Conservation (phyloP, 768 basidiomycete genomes). For the Rickenella mellea region DNA sequence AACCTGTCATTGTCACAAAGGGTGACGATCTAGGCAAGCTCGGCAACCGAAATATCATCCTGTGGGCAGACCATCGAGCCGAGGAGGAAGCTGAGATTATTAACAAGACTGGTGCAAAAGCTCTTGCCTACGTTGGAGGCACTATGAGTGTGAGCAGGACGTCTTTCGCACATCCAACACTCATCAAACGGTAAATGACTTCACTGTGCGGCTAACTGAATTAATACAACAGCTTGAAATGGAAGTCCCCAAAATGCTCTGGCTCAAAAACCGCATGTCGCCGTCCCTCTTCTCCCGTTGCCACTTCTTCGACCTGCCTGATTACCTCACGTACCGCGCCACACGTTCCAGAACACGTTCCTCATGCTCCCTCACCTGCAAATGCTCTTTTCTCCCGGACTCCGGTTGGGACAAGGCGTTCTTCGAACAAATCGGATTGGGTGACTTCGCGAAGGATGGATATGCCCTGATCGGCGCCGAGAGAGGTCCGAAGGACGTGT, state of each 20-base stretch:
- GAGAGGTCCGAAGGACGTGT: slow-evolving; percentile 36
- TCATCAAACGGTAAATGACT: background rate
- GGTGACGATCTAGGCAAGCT: slow-evolving; percentile 50
- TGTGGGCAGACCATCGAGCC: slow-evolving; percentile 97
- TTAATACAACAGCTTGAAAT: slow-evolving; percentile 70
- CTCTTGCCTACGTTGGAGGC: slow-evolving; percentile 92
- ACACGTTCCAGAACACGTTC: slow-evolving; percentile 72
- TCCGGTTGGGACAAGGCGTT: slow-evolving; percentile 86
- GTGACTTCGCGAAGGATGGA: slow-evolving; percentile 52
- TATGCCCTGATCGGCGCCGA: slow-evolving; percentile 71
- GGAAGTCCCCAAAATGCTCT: slow-evolving; percentile 96
- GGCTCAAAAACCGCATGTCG: slow-evolving; percentile 88
- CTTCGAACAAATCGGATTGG: slow-evolving; percentile 77
- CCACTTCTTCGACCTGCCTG: slow-evolving; percentile 89
- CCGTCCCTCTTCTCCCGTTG: slow-evolving; percentile 58
- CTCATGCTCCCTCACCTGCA: slow-evolving; percentile 91
- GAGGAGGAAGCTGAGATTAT: slow-evolving; percentile 86
- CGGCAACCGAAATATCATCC: slow-evolving; percentile 78
- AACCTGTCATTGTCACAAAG: slow-evolving; percentile 66
- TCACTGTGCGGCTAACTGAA: slow-evolving; percentile 4
- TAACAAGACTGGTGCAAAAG: slow-evolving; percentile 74
- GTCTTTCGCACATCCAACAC: slow-evolving; percentile 10
- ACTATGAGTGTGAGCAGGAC: slow-evolving; percentile 81
- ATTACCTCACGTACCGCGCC: slow-evolving; percentile 89
- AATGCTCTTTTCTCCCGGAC: slow-evolving; percentile 85